phyloP scores from a whole-genome alignment of 192 early-diverging fungal genomes.

The Podila verticillata region DNA sequence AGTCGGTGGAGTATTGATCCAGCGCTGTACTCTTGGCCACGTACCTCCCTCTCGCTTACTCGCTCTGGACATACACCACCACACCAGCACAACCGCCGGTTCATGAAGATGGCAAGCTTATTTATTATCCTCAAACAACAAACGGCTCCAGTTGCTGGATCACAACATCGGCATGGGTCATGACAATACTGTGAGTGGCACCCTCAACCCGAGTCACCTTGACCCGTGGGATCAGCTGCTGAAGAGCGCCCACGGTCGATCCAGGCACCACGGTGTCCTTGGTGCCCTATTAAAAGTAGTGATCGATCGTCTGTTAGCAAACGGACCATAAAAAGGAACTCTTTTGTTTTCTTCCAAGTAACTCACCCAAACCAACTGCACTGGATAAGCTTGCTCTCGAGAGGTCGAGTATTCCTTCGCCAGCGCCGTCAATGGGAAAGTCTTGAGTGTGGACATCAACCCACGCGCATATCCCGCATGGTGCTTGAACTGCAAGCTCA shows the following conservation, averaged over 20 bases:
- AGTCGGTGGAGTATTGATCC: too few species aligned
- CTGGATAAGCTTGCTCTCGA: slow-evolving; percentile 22
- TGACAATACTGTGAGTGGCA: slow-evolving; percentile 43
- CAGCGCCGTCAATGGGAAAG: slow-evolving; percentile 30
- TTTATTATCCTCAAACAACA: slow-evolving; percentile 6
- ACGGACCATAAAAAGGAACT: not conserved
- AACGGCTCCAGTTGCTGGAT: slow-evolving; percentile 19
- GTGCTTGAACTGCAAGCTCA: slow-evolving; percentile 24
- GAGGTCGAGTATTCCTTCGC: slow-evolving; percentile 3
- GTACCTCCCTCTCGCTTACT: too few species aligned
- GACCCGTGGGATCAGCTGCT: slow-evolving; percentile 31
- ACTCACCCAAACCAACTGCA: slow-evolving; percentile 42
- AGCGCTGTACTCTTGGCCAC: too few species aligned
- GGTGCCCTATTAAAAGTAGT: slow-evolving; percentile 18
- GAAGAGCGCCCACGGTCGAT: slow-evolving; percentile 23
- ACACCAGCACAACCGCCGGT: too few species aligned
- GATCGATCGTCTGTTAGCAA: not conserved
- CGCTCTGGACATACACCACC: too few species aligned
- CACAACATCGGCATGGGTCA: slow-evolving; percentile 32
- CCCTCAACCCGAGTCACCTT: slow-evolving; percentile 33
- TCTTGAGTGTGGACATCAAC: slow-evolving; percentile 38
- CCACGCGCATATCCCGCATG: slow-evolving; percentile 47
- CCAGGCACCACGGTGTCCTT: slow-evolving; percentile 36
- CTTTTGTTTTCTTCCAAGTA: not conserved
- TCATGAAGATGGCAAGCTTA: too few species aligned